A percentile compares a stretch with the other conserved stretches of the same genome.
Conservation (phyloP, 768 basidiomycete species). For the Phylloporus scabripes region DNA sequence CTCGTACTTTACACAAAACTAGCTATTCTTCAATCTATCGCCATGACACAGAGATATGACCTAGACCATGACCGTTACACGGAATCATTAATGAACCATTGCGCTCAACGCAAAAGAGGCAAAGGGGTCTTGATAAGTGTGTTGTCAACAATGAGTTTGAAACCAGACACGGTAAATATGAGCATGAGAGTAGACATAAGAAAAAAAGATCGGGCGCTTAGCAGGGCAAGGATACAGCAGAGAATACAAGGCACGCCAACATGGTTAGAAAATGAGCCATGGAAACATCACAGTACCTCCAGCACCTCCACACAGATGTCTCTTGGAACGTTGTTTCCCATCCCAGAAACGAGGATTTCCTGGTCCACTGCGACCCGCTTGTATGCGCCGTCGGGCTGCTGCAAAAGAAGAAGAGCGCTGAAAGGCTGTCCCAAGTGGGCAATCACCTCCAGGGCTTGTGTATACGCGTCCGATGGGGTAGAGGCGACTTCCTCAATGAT, state of each 20-base stretch:
- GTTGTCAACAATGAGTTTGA: too few relatives aligned
- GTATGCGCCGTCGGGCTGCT: neutral
- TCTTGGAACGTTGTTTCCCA: neutral
- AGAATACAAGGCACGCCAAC: neutral
- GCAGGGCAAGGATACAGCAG: too few relatives aligned
- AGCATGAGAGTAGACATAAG: too few relatives aligned
- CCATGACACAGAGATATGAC: too few relatives aligned
- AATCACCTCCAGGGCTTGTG: conserved; percentile 2
- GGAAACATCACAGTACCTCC: neutral
- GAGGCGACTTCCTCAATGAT: neutral
- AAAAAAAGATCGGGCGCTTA: too few relatives aligned
- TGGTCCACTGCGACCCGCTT: neutral
- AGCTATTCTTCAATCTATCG: too few relatives aligned
- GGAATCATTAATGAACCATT: too few relatives aligned
- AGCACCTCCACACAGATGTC: conserved; percentile 1
- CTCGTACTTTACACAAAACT: too few relatives aligned
- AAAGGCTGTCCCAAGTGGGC: conserved; percentile 6
- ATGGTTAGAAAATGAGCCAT: neutral
- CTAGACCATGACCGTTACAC: too few relatives aligned
- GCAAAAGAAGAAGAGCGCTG: neutral
- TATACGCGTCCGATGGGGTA: neutral
- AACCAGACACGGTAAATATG: too few relatives aligned
- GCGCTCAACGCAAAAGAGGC: too few relatives aligned
- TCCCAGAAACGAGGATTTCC: neutral
- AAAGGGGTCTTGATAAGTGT: too few relatives aligned